Conservation (phyloP, 2,329 filamentous ascomycete genomes). For the Cercospora sesami region DNA sequence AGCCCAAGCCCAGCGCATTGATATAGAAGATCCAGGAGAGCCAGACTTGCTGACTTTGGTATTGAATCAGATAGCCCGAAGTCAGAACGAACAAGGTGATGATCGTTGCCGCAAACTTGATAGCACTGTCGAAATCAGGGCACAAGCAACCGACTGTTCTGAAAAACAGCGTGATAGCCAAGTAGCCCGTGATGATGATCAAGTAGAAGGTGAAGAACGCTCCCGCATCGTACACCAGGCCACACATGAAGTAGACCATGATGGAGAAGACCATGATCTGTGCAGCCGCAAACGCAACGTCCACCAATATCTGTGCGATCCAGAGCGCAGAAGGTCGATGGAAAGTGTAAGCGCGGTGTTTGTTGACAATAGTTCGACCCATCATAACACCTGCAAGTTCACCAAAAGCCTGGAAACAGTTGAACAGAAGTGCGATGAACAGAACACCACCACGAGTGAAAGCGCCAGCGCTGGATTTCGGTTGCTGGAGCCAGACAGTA, state of each 20-base stretch:
- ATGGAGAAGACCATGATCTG: constrained; percentile 72
- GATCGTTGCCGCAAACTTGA: constrained; percentile 73
- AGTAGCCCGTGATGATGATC: constrained; percentile 39
- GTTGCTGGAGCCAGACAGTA: constrained; percentile 73
- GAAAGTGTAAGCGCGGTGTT: constrained; percentile 80
- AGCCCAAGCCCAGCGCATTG: constrained; percentile 72
- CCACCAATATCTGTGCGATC: constrained; percentile 79
- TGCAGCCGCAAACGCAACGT: constrained; percentile 65
- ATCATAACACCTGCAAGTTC: constrained; percentile 75
- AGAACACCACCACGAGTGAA: constrained; percentile 81
- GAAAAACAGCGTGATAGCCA: constrained; percentile 74
- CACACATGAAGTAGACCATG: constrained; percentile 78
- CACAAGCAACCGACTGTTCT: constrained; percentile 72
- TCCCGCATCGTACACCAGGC: constrained; percentile 66
- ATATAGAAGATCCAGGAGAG: constrained; percentile 76
- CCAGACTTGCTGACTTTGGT: constrained; percentile 72
- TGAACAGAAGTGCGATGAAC: constrained; percentile 78
- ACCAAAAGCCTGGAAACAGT: constrained; percentile 81
- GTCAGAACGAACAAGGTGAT: constrained; percentile 82
- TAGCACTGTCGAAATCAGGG: constrained; percentile 80
- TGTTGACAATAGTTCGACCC: constrained; percentile 75
- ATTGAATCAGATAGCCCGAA: constrained; percentile 81
- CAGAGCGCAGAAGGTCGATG: constrained; percentile 79
- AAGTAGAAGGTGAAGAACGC: constrained; percentile 78
- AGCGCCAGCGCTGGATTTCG: constrained; percentile 63